Evolutionary conservation across 2,329 filamentous ascomycete genomes (phyloP), one percentile per base, ranked within the genome.

Genomic region (Nannizzia gypsea): DNA sequence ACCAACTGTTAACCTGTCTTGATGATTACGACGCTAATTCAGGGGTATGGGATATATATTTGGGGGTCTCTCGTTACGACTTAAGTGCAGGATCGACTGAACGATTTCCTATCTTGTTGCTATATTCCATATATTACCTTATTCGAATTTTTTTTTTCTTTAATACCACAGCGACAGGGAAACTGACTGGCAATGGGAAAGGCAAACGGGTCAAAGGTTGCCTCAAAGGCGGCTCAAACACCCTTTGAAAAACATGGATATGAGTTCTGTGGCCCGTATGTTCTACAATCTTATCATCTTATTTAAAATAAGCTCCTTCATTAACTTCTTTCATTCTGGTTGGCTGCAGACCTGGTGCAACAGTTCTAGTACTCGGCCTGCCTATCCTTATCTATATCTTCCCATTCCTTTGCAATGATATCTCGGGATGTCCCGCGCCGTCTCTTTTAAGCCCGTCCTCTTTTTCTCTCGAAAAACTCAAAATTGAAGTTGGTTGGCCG

Each of bases 351-450:
- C 38, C 48, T 22, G 60, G 60, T 17, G 50, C 60, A 20, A 82
- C 86, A 62, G 81, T 76, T 63, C 88, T 97, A 68, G 88, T 88
- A 5, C 86, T 95, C 67, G 85, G 86, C 59, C 83, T 96, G 0
- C 92, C 92, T 0, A 62, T 90, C 44, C 80, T 91, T 64, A 82
- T 89, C 66, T 96, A 93, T 75, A 71, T 84, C 66, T 86, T 92
- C 70, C 81, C 85, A 52, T 95, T 96, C 70, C 78, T 87, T 67
- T 96, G 92, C 81, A 97, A 96, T 76, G 91, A 96, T 72, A 78
- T 95, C 64, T 87, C 89, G 6, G 92, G 93, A 61, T 97, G 92
- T 70, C 93, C 92, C 54, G 86, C 89, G 1, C 90, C 91, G 2
- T 90, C 88, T 2, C 80, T 92, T 6, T 80, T 95, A 38, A 80